Base-by-base conservation (phyloP, 352 stramenopile species). In the Pythium scleroteichum region DNA sequence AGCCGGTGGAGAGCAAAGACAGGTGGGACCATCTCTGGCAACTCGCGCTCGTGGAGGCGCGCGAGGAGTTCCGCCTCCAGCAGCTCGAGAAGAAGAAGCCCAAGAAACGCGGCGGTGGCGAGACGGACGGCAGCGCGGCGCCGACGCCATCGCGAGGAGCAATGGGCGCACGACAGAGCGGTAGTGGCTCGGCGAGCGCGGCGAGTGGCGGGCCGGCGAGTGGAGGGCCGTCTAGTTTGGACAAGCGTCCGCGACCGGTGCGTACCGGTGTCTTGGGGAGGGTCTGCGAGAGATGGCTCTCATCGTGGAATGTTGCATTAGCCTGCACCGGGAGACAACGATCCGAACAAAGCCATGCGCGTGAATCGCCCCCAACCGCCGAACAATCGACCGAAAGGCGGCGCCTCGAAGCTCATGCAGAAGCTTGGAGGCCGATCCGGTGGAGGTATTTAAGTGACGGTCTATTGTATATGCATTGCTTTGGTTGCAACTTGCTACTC, bases 361-460 rank as follows among this genome's bases (percentile, higher is more conserved):
- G 35, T 85, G 17, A 73, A 72, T 38, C 71, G 79, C 40, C 61
- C 59, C 19, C 41, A 56, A 17, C 38, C 62, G 17, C 47, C 47
- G 4, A 26, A 23, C 42, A 73, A 23, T 59, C 73, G 72, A 35
- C 70, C 62, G 23, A 77, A 78, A 17, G 53, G 61, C 39, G 58
- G 66, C 40, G 69, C 63, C 12, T 87, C 77, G 9, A 92, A 92
- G 48, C 75, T 92, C 39, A 68, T 91, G 76, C 82, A 89, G 61
- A 92, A 92, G 69, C 83, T 92, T 26, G 73, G 74, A 2, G 66
- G 72, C 5, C 51, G 64, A 33, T 50, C 45, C 13, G 59, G 20
- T 7, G 59, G 41, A 56, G n/a, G 6, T 27, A 35, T 35, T 35
- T 35, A 35, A 35, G 10, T 10, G 29, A 10, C 29, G 29, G 10